Evolutionary conservation across 1,139 yeast species (phyloP).

Genomic region (Candida sanyaensis): DNA sequence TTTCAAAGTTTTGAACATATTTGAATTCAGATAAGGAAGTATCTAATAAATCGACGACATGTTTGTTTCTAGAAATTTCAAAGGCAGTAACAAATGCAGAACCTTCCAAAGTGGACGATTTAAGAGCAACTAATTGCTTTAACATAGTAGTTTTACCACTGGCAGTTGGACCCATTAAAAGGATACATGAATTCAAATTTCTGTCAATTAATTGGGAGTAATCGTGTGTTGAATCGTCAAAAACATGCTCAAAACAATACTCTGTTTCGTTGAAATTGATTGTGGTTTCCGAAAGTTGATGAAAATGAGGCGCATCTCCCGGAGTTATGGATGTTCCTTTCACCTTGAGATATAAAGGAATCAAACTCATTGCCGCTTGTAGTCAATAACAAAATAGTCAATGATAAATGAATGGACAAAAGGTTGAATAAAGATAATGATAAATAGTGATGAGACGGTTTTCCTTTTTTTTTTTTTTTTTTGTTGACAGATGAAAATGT

Average conservation of each 20-base stretch:
- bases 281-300: constrained; percentile 15
- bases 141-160: constrained; percentile 37
- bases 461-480: too few species aligned
- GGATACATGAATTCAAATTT: constrained; percentile 17
- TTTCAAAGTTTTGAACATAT: constrained; percentile 17
- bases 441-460: too few species aligned
- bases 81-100: constrained; percentile 26
- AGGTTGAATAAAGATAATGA: too few species aligned
- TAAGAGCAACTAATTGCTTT: constrained; percentile 16
- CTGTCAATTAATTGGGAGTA: constrained; percentile 17
- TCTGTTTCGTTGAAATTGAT: constrained; percentile 22
- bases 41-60: constrained; percentile 27
- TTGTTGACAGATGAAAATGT: not conserved
- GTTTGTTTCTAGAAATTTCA: constrained; percentile 30
- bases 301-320: constrained; percentile 8
- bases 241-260: constrained; percentile 25
- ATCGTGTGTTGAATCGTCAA: constrained; percentile 10
- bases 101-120: constrained; percentile 11
- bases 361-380: constrained; percentile 12
- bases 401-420: not conserved
- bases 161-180: constrained; percentile 37
- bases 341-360: constrained; percentile 28
- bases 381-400: too few species aligned
- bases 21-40: constrained; percentile 5
- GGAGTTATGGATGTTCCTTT: constrained; percentile 15